These are phyloP conservation scores for Calycina herbarum DNA, from an alignment of 2,329 filamentous ascomycete species.

Conservation along the genomic window DNA sequence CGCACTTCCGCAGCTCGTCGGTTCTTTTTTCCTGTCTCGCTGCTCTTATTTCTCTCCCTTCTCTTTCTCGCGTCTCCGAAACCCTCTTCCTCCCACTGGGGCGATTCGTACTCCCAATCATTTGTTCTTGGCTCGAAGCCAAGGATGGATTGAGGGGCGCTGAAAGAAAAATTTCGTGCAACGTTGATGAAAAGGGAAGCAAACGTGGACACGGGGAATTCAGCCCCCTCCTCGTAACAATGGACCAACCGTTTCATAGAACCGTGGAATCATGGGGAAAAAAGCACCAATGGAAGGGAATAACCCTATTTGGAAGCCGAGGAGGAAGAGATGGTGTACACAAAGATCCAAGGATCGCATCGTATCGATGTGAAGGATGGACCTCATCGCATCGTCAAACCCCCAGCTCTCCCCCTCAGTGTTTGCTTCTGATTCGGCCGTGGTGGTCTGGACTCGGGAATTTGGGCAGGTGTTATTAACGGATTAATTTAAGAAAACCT, in stretches of 20 bases:
- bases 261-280: not conserved
- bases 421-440: not conserved
- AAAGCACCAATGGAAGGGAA: not conserved
- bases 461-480: not conserved
- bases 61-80: not conserved
- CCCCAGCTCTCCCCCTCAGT: not conserved
- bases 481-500: not conserved
- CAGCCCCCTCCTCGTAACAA: not conserved
- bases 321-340: not conserved
- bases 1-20: not conserved
- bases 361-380: not conserved
- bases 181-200: not conserved
- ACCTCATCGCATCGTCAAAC: not conserved
- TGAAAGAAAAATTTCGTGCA: not conserved
- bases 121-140: not conserved
- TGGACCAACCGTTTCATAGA: not conserved
- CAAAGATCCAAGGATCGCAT: not conserved
- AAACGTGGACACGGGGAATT: not conserved
- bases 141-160: not conserved
- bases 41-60: not conserved
- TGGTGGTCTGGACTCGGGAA: not conserved
- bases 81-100: not conserved
- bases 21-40: not conserved
- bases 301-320: not conserved
- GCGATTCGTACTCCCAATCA: not conserved